Evolutionary conservation across 2,329 filamentous ascomycete genomes (phyloP).

Genomic region (Huntiella decipiens): DNA sequence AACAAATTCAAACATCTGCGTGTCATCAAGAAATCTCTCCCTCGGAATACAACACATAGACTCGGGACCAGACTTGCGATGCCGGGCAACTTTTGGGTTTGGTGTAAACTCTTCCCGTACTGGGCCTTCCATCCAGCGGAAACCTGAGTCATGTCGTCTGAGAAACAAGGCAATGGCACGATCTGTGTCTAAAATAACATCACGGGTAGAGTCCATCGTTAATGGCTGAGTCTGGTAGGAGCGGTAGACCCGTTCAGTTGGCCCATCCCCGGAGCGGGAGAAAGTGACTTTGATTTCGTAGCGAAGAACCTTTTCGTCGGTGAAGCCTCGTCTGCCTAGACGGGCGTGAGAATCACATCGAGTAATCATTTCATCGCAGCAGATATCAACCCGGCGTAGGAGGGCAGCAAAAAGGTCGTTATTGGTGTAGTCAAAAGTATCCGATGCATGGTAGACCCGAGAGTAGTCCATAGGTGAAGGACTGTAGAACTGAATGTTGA

Average conservation of each 20-base stretch:
- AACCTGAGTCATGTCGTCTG: constrained; percentile 29
- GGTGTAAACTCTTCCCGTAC: constrained; percentile 21
- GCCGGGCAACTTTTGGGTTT: constrained; percentile 22
- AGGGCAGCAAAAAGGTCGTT: constrained; percentile 29
- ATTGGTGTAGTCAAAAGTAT: constrained; percentile 22
- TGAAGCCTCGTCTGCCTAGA: constrained; percentile 18
- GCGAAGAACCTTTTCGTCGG: constrained; percentile 24
- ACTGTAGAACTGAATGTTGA: constrained; percentile 27
- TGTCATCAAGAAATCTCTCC: constrained; percentile 24
- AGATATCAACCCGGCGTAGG: constrained; percentile 31
- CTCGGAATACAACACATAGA: constrained; percentile 28
- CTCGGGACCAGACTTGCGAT: constrained; percentile 24
- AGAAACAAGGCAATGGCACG: constrained; percentile 32
- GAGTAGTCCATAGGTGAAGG: constrained; percentile 25
- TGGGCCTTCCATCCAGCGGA: constrained; percentile 27
- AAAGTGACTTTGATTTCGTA: constrained; percentile 31
- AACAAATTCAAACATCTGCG: constrained; percentile 26
- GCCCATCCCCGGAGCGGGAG: constrained; percentile 18
- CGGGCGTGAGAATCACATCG: constrained; percentile 30
- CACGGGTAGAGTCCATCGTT: constrained; percentile 24
- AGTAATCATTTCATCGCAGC: constrained; percentile 33
- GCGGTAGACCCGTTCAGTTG: constrained; percentile 23
- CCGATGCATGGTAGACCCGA: constrained; percentile 28
- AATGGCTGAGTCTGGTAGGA: constrained; percentile 32
- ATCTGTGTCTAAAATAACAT: constrained; percentile 29